phyloP scores from a whole-genome alignment of 305 asterid species.

The Fraxinus velutina region DNA sequence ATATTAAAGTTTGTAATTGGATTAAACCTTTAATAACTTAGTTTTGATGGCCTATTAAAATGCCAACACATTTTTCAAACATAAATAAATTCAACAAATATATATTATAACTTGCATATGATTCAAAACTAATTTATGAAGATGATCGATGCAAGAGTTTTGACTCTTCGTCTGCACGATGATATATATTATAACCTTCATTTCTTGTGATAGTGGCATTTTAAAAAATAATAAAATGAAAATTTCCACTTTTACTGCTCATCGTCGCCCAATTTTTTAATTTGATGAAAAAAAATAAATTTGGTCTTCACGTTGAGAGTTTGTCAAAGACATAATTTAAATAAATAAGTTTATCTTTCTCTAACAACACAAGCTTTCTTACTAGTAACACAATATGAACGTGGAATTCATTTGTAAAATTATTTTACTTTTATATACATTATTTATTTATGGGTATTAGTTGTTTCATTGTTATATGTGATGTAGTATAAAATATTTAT shows the following conservation, averaged over 20 bases:
- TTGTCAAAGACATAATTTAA: background rate
- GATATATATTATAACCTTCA: background rate
- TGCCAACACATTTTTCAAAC: background rate
- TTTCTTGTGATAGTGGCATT: background rate
- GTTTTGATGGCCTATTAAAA: background rate
- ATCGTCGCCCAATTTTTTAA: background rate
- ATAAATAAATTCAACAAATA: background rate
- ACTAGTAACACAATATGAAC: too few relatives aligned
- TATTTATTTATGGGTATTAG: background rate
- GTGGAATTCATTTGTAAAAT: background rate
- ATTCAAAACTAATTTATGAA: background rate
- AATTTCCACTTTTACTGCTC: background rate
- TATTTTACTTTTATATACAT: background rate
- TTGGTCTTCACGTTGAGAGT: background rate
- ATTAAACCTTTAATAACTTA: background rate
- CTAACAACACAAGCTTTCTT: background rate
- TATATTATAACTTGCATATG: background rate
- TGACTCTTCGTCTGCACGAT: background rate
- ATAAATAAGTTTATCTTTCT: background rate
- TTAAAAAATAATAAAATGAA: too few relatives aligned
- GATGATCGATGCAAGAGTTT: background rate
- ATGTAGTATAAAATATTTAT: background rate
- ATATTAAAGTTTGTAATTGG: background rate
- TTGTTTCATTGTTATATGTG: background rate
- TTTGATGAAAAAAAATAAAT: too few relatives aligned